These are phyloP conservation scores for Kingdonia uniflora DNA, from an alignment of 164 flowering plant species.

Conservation along the genomic window DNA sequence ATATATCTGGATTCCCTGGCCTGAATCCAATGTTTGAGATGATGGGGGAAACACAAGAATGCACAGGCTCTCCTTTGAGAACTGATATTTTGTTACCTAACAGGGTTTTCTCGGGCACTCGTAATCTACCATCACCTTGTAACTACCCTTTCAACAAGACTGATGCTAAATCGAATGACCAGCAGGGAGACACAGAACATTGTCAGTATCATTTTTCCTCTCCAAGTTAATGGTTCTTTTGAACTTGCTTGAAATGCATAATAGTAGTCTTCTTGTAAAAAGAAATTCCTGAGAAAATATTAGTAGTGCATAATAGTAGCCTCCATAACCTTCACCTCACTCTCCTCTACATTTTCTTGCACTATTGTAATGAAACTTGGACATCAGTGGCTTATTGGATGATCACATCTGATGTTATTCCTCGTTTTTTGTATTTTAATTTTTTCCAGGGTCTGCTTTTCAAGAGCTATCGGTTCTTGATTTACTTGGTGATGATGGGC, in stretches of 20 bases:
- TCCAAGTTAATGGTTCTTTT: too few relatives aligned
- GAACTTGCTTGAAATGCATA: not conserved
- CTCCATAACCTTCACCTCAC: too few relatives aligned
- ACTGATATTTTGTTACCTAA: slow-evolving; percentile 7
- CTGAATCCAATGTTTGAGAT: too few relatives aligned
- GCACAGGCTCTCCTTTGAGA: slow-evolving; percentile 2
- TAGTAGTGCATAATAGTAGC: too few relatives aligned
- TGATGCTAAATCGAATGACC: slow-evolving; percentile 11
- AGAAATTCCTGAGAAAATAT: too few relatives aligned
- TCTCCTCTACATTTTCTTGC: too few relatives aligned
- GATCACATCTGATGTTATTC: too few relatives aligned
- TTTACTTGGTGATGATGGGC: slow-evolving; percentile 58
- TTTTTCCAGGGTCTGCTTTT: slow-evolving; percentile 4
- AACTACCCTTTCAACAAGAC: slow-evolving; percentile 13
- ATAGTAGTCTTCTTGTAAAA: not conserved
- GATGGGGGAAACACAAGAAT: too few relatives aligned
- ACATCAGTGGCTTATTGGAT: too few relatives aligned
- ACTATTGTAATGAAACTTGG: too few relatives aligned
- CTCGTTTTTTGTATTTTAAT: not conserved
- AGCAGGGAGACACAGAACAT: slow-evolving; percentile 19
- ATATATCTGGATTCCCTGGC: too few relatives aligned
- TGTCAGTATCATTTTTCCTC: slow-evolving; percentile 18
- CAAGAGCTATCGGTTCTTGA: slow-evolving; percentile 61
- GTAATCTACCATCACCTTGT: slow-evolving; percentile 6
- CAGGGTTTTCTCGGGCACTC: slow-evolving; percentile 20